Evolutionary conservation across 306 rosid genomes (phyloP), one percentile per base, ranked within the genome.

Genomic region (Pyrus bretschneideri): DNA sequence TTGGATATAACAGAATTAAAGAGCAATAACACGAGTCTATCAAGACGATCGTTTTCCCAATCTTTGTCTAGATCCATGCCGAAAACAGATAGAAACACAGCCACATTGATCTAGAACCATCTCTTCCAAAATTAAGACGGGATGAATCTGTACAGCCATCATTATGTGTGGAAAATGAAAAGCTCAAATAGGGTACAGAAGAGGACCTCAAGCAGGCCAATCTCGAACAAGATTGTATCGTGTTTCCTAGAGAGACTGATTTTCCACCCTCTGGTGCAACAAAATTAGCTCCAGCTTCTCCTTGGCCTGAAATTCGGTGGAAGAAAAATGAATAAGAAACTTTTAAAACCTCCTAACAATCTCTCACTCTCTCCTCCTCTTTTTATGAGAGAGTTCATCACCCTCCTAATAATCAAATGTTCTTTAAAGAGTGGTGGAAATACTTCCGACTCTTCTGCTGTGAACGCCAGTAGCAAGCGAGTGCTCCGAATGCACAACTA

Each of bases 391-490:
- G 84, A 86, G 38, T 6, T 33, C 81, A 87, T 89, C 89, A 90
- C 91, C 93, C 97, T 92, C 91, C 93, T 87, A 90, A 87, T 85
- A 73, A 92, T 95, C 93, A 95, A 74, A 95, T 89, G 90, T 85
- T 92, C 93, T 95, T 92, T 85, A 86, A 88, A 92, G 96, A 89
- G 78, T 89, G 93, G 89, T 89, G 97, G 70, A 84, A 90, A 90
- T 92, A 95, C 99, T 95, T 95, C 91, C 96, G 97, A 85, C 96
- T 95, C 95, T 95, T 95, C 71, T 95, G 99, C 82, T 87, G 97
- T 2, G 97, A 95, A 22, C 99, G 97, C 99, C 99, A 95, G 89
- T 89, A 92, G 86, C 96, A 95, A 61, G 99, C 99, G 13, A 95
- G 97, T 44, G 95, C 99, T 62, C 99, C 99, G 27, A 95, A 95